A percentile compares a stretch with the other conserved stretches of the same genome.
phyloP scores from a whole-genome alignment of 768 basidiomycete genomes.

The Mycena olivaceomarginata region DNA sequence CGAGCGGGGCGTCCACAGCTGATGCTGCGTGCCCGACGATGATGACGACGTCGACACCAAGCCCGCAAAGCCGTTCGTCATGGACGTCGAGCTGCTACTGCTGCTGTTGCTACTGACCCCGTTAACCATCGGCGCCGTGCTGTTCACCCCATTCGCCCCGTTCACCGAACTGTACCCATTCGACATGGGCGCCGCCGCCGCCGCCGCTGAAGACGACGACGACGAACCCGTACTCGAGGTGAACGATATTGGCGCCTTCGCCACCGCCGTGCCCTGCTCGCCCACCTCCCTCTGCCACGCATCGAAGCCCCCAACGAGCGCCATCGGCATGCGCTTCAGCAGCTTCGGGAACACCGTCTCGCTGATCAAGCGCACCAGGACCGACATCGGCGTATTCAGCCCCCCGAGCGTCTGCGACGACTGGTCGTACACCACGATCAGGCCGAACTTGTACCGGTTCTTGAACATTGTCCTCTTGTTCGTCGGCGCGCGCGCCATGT shows the following conservation, averaged over 20 bases:
- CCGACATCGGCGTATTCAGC: constrained; percentile 70
- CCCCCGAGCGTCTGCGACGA: constrained; percentile 72
- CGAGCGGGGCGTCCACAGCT: constrained; percentile 55
- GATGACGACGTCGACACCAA: neutral
- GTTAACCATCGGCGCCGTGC: too few species aligned
- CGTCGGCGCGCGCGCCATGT: constrained; percentile 82
- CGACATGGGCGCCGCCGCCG: neutral
- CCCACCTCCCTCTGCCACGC: constrained; percentile 86
- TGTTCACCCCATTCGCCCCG: too few species aligned
- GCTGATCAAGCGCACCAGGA: constrained; percentile 81
- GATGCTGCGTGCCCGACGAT: constrained; percentile 44
- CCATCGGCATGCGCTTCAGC: constrained; percentile 84
- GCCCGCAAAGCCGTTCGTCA: constrained; percentile 31
- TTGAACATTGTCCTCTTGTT: constrained; percentile 83
- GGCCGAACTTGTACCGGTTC: constrained; percentile 91
- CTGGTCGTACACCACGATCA: constrained; percentile 91
- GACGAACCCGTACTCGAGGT: constrained; percentile 23
- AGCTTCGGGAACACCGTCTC: constrained; percentile 84
- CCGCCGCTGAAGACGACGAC: neutral
- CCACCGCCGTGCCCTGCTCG: constrained; percentile 56
- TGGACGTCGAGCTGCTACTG: constrained; percentile 8
- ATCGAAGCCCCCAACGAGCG: constrained; percentile 90
- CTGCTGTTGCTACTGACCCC: too few species aligned
- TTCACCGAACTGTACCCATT: neutral
- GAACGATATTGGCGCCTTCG: constrained; percentile 36